phyloP scores from a whole-genome alignment of 371 early-diverging fungal species.

The Apophysomyces ossiformis region DNA sequence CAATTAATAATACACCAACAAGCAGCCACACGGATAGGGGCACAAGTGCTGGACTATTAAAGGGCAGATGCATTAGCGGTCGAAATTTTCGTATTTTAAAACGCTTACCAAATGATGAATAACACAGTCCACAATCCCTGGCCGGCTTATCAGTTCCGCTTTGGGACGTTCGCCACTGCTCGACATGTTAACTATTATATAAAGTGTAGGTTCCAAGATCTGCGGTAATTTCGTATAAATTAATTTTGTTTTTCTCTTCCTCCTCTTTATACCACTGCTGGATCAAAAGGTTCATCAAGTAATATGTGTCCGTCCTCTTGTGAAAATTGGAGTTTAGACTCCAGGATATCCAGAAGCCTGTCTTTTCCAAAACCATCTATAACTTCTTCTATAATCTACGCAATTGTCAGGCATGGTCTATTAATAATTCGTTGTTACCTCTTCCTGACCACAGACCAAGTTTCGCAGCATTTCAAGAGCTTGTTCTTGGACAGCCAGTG shows the following conservation, averaged over 20 bases:
- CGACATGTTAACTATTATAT: conserved; percentile 80
- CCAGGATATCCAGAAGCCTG: conserved; percentile 66
- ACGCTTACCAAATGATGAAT: conserved; percentile 60
- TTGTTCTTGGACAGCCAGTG: conserved; percentile 75
- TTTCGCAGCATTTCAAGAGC: conserved; percentile 82
- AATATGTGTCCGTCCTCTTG: conserved; percentile 31
- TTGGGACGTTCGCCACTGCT: conserved; percentile 75
- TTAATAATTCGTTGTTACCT: conserved; percentile 35
- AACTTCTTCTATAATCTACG: conserved; percentile 69
- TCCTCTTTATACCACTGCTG: conserved; percentile 29
- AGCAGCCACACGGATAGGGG: conserved; percentile 74
- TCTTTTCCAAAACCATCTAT: conserved; percentile 74
- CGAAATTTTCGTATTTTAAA: background rate
- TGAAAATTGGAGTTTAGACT: conserved; percentile 62
- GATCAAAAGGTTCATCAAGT: conserved; percentile 24
- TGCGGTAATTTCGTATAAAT: conserved; percentile 12
- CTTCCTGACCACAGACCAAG: conserved; percentile 68
- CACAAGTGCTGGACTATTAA: conserved; percentile 60
- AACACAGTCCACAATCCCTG: conserved; percentile 58
- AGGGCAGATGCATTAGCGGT: background rate
- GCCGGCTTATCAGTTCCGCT: conserved; percentile 61
- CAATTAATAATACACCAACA: conserved; percentile 86
- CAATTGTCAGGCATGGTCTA: background rate
- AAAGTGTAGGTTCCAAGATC: conserved; percentile 48
- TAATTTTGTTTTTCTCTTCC: background rate